Evolutionary conservation across 139 green algal species (phyloP).

Genomic region (Nannochloris sp.): DNA sequence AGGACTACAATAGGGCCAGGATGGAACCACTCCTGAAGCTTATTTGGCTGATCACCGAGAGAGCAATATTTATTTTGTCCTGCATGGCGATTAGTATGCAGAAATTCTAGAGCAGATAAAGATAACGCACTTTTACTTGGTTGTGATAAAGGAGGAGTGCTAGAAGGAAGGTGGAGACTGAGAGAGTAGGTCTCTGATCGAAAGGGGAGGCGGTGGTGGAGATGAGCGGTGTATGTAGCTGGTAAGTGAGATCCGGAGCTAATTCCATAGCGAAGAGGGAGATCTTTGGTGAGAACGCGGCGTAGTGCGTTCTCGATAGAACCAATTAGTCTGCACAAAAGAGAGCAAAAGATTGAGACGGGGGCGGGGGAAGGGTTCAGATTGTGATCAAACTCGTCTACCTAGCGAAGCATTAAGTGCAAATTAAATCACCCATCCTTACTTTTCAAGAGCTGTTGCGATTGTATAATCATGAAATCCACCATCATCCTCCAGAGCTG

Average conservation of each 20-base stretch:
- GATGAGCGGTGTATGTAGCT: neutral
- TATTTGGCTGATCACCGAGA: conserved; percentile 24
- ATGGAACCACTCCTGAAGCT: conserved; percentile 72
- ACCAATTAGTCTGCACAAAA: conserved; percentile 15
- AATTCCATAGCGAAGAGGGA: conserved; percentile 11
- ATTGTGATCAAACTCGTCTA: no score
- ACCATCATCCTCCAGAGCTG: neutral
- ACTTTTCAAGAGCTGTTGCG: conserved; percentile 9
- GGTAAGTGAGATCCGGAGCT: neutral
- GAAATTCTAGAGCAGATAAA: neutral
- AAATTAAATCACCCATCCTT: neutral
- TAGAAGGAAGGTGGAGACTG: conserved; percentile 40
- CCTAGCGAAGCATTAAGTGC: no score
- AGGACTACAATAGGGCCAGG: conserved; percentile 53
- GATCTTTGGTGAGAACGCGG: conserved; percentile 2
- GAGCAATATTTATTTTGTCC: conserved; percentile 5
- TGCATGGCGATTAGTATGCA: conserved; percentile 14
- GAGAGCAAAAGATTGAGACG: no score
- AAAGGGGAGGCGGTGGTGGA: conserved; percentile 44
- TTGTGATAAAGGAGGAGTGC: no score
- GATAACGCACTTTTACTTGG: no score
- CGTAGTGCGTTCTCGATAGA: conserved; percentile 11
- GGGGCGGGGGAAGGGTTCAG: no score
- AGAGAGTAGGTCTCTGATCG: conserved; percentile 49
- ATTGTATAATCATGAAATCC: conserved; percentile 12